Base-by-base conservation (phyloP, 768 basidiomycete species). In the Termitomyces sp. region DNA sequence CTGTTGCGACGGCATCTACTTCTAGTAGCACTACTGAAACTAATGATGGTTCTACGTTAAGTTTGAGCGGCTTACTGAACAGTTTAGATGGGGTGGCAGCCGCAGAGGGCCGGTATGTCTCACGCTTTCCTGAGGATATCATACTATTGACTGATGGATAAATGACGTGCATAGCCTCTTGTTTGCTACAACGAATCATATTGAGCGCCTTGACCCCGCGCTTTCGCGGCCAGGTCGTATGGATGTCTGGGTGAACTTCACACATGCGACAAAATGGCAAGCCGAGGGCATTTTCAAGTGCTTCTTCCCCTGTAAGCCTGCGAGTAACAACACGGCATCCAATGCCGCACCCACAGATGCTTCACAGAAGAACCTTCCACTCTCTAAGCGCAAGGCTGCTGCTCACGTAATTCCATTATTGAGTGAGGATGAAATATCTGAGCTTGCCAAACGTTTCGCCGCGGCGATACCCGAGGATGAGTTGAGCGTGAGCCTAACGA, bases 101-200 rank as follows among this genome's bases (percentile, higher is more conserved):
- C 60, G 88, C 87, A 57, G 88, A 92, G 69, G 91, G 91, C 70
- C 85, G 91, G 87, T 91, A 67, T 64, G 88, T 77, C 46, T 48
- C 50, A 57, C 28, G 46, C 28, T 23, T 55, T 21, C 41, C 41
- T 56, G 21, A 37, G 51, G 42, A 33, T 3, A 54, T 47, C 30
- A 11, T 50, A 58, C n/a, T 19, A 41, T 45, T 43, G 19, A 50
- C 11, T 57, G 47, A 63, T 55, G 60, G 33, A 62, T 49, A 45
- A 37, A 59, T 61, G 54, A 48, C 57, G 62, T 60, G 59, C 49
- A 53, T 64, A 86, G 90, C 41, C 79, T 96, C 57, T 77, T 95
- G 10, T 94, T 95, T 70, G 93, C 92, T 53, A 94, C 91, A 7
- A 94, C 91, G 12, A 97, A 97, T 72, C 94, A 96, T 67, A 91